Evolutionary conservation across 768 basidiomycete species (phyloP), one percentile per base, ranked within the genome.

Genomic region (Agaricus sinodeliciosus): DNA sequence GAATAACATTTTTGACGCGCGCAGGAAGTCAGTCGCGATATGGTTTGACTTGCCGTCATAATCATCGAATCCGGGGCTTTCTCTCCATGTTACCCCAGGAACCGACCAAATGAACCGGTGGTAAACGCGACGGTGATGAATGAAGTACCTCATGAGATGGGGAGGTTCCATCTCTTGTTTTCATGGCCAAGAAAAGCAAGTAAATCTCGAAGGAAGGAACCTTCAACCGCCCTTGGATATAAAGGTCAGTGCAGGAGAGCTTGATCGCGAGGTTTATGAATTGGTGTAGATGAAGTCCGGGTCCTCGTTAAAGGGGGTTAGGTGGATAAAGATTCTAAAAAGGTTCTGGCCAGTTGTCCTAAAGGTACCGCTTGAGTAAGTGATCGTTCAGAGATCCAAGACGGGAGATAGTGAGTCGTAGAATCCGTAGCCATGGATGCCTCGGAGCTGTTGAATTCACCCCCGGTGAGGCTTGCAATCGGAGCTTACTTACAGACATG

Each of bases 261-360:
- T 47, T 54, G 52, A 54, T 54, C 52, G 45, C 39, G 44, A 47
- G 44, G 39, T 54, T 48, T 43, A 54, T 54, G 52, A 41, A 48
- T 22, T 54, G 37, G 44, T 46, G 42, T 16, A 13, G 16, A 13
- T 51, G 35, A 31, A 31, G 34, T 53, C 31, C 51, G 36, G 51
- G 43, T 18, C 43, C 50, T 43, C 42, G 34, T 51, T 31, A 51
- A 22, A 28, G 3, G 43, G 51, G 51, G 51, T 36, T 46, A 46
- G 25, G 39, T 46, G 18, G 44, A 25, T 26, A 4, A 45, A 35
- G 40, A 46, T 25, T 40, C 43, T 16, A 46, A 41, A 36, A 41
- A 7, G 37, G 26, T 53, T 53, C 43, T 54, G 27, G 28, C 39
- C n/a, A 34, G 19, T 19, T 15, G 27, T 42, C 46, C n/a, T 18